Percentiles rank a stretch among this genome's conserved stretches.
These are phyloP conservation scores for Periconia digitata DNA, from an alignment of 2,329 filamentous ascomycete species.

Conservation along the genomic window DNA sequence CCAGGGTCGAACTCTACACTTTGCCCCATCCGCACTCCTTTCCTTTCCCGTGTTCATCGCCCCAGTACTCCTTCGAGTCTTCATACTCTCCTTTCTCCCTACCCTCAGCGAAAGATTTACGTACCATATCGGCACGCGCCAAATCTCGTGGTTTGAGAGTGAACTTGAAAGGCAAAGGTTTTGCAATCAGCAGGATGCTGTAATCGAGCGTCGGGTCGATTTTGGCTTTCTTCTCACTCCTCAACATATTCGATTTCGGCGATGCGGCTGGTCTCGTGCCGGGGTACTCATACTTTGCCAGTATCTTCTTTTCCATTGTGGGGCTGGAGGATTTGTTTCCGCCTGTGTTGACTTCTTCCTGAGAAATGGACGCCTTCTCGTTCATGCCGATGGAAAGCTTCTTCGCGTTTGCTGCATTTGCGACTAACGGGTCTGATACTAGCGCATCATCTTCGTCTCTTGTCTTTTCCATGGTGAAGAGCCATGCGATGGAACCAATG, in stretches of 20 bases:
- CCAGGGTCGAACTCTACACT: conserved; percentile 17
- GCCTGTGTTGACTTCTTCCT: conserved; percentile 40
- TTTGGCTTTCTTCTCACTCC: conserved; percentile 27
- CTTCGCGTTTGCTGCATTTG: conserved; percentile 16
- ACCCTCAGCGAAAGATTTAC: conserved; percentile 40
- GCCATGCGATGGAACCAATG: conserved; percentile 49
- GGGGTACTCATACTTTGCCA: conserved; percentile 31
- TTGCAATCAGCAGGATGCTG: conserved; percentile 49
- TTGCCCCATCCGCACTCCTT: conserved; percentile 39
- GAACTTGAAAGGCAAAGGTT: conserved; percentile 50
- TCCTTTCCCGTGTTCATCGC: conserved; percentile 33
- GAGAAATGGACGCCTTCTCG: conserved; percentile 38
- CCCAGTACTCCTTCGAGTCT: conserved; percentile 44
- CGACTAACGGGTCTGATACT: conserved; percentile 3
- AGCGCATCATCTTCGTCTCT: conserved; percentile 14
- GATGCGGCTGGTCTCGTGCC: conserved; percentile 15
- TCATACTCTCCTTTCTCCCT: conserved; percentile 43
- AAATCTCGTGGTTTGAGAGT: conserved; percentile 39
- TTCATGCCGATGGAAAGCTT: conserved; percentile 24
- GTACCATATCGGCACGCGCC: conserved; percentile 33
- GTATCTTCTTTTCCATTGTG: conserved; percentile 26
- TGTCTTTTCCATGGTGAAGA: conserved; percentile 44
- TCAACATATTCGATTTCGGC: conserved; percentile 5
- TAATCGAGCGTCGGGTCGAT: conserved; percentile 49
- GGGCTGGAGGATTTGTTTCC: conserved; percentile 11